These are phyloP conservation scores for Pinus taeda DNA, from an alignment of 75 land plant genomes.

Conservation along the genomic window DNA sequence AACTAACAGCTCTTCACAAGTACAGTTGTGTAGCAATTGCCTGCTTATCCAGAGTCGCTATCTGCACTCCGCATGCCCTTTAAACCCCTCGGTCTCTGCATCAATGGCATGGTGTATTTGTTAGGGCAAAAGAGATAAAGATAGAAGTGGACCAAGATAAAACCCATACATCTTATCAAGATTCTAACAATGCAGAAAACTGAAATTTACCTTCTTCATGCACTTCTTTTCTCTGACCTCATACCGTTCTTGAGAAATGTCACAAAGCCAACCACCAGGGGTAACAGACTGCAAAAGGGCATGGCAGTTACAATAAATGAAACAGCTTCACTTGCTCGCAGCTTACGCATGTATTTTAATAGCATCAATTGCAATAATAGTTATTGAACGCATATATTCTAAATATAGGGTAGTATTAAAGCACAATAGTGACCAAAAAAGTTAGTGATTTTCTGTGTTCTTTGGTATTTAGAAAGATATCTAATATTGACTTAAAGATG, in stretches of 20 bases:
- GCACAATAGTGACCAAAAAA: too few relatives aligned
- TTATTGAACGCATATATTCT: too few relatives aligned
- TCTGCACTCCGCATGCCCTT: conserved; percentile 1
- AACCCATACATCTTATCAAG: background rate
- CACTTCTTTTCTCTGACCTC: conserved; percentile 78
- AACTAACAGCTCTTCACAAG: background rate
- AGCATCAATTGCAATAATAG: too few relatives aligned
- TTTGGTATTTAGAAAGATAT: too few relatives aligned
- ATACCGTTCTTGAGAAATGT: conserved; percentile 63
- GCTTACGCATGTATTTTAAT: too few relatives aligned
- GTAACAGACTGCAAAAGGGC: conserved; percentile 42
- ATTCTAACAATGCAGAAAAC: background rate
- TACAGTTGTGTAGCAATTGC: background rate
- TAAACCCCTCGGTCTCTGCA: conserved; percentile 13
- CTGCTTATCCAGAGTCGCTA: conserved; percentile 8
- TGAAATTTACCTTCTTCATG: conserved; percentile 67
- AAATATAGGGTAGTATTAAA: too few relatives aligned
- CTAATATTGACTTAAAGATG: too few relatives aligned
- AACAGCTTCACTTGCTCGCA: background rate
- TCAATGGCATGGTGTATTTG: background rate
- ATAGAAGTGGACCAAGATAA: background rate
- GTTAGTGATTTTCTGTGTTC: too few relatives aligned
- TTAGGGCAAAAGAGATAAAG: background rate
- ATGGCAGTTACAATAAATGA: background rate
- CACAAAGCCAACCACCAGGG: conserved; percentile 76